Percentiles rank a stretch among this genome's conserved stretches.
phyloP scores from a whole-genome alignment of 2,329 filamentous ascomycete genomes.

The Didymella sp. region DNA sequence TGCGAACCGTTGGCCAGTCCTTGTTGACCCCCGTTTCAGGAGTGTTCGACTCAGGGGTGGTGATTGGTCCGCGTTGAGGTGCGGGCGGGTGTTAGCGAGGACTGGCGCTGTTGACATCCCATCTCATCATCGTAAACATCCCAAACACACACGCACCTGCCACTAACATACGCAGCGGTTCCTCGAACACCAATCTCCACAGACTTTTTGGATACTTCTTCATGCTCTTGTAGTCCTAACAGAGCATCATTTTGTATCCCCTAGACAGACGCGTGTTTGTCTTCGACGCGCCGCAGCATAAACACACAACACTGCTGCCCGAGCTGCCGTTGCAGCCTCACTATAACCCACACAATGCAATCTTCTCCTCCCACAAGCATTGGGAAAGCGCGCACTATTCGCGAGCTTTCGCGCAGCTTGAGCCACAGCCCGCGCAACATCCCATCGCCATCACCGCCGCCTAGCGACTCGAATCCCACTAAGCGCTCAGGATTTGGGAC shows the following conservation, averaged over 20 bases:
- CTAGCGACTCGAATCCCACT: constrained; percentile 49
- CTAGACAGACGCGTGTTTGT: constrained; percentile 34
- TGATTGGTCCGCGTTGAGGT: constrained; percentile 20
- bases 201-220: constrained; percentile 28
- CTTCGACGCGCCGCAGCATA: constrained; percentile 39
- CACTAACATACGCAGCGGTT: constrained; percentile 18
- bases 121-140: constrained; percentile 22
- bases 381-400: constrained; percentile 48
- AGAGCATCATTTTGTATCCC: constrained; percentile 40
- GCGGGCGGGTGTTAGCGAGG: constrained; percentile 15
- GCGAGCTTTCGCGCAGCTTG: constrained; percentile 47
- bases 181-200: constrained; percentile 17
- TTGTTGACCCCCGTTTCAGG: constrained; percentile 18
- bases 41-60: constrained; percentile 13
- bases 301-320: constrained; percentile 24
- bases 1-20: constrained; percentile 15
- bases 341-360: constrained; percentile 39
- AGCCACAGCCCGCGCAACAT: constrained; percentile 45
- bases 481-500: constrained; percentile 40
- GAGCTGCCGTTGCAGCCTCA: constrained; percentile 26
- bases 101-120: constrained; percentile 13
- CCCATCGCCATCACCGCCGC: constrained; percentile 38
- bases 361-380: constrained; percentile 48
- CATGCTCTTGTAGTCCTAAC: constrained; percentile 28
- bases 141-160: constrained; percentile 37